Conservation (phyloP, 148 eudicot genomes). For the Rhododendron henanense region DNA sequence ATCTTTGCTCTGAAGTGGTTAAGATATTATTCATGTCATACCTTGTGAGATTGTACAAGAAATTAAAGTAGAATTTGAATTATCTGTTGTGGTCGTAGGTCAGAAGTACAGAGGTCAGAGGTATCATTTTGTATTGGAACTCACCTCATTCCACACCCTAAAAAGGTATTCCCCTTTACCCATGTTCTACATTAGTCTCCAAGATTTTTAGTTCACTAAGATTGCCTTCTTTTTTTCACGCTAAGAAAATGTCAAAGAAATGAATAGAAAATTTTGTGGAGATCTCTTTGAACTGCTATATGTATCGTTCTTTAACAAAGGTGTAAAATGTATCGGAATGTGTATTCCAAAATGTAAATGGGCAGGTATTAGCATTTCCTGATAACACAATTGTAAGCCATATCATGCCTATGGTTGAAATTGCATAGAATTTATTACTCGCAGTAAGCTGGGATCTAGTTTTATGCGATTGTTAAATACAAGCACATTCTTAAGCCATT, state of each 20-base stretch:
- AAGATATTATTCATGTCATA: neutral
- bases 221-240: neutral
- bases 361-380: neutral
- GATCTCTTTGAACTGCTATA: neutral
- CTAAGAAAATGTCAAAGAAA: too few relatives aligned
- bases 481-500: neutral
- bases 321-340: neutral
- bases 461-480: neutral
- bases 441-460: neutral
- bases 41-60: neutral
- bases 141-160: conserved; percentile 86
- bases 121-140: conserved; percentile 66
- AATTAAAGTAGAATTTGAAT: neutral
- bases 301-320: neutral
- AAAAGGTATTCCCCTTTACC: conserved; percentile 45
- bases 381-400: neutral
- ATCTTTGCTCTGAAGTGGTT: neutral
- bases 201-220: neutral
- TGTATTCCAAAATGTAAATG: neutral
- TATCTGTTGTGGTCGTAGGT: conserved; percentile 5
- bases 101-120: conserved; percentile 40
- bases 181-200: neutral
- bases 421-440: neutral
- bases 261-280: neutral
- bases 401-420: neutral